A percentile compares a stretch with the other conserved stretches of the same genome.
Conservation (phyloP, 345 rosid genomes). For the Eutrema japonicum region DNA sequence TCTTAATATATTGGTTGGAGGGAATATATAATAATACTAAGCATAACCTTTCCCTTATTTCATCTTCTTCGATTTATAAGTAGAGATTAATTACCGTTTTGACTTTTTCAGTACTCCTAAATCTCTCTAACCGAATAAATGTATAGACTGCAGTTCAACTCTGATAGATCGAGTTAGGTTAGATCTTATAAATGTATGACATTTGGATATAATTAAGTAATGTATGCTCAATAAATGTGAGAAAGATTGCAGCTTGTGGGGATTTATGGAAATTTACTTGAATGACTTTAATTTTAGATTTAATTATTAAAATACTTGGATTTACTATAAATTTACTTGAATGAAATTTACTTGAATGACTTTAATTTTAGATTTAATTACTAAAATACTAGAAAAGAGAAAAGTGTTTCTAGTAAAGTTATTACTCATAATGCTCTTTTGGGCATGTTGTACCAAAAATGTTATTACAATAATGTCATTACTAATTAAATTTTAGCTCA, state of each 20-base stretch:
- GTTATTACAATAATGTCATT: too few species aligned
- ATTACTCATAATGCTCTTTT: too few species aligned
- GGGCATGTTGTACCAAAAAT: too few species aligned
- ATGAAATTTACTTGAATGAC: too few species aligned
- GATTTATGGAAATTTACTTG: too few species aligned
- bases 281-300: too few species aligned
- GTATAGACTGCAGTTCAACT: background rate
- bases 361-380: too few species aligned
- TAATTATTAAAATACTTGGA: too few species aligned
- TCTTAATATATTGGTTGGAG: constrained; percentile 21
- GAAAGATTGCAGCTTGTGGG: constrained; percentile 16
- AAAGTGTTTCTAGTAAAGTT: too few species aligned
- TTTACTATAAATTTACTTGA: too few species aligned
- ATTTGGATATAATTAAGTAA: background rate
- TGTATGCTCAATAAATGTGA: constrained; percentile 43
- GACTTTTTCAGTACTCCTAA: background rate
- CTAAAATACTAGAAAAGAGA: too few species aligned
- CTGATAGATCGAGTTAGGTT: background rate
- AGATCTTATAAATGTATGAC: constrained; percentile 9
- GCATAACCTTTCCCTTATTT: constrained; percentile 9
- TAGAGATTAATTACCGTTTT: background rate
- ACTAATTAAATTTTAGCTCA: too few species aligned
- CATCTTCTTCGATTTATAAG: background rate
- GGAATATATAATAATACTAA: background rate
- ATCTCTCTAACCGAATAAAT: background rate